These are phyloP conservation scores for Dendrobium nobile DNA, from an alignment of 106 monocot species.

Conservation along the genomic window DNA sequence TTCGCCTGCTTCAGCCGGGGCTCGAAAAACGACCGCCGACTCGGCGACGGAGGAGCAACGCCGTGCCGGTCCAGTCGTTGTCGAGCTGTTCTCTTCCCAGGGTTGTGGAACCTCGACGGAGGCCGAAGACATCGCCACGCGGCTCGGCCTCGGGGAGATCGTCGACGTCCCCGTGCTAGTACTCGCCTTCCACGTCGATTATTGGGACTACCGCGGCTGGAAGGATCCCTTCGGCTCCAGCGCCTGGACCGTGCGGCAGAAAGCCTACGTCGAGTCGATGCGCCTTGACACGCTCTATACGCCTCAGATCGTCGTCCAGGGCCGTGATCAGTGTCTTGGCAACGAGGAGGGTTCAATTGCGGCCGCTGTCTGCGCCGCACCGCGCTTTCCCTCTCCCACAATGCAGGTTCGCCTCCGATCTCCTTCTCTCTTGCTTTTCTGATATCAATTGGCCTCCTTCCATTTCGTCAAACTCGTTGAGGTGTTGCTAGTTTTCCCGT, in stretches of 20 bases:
- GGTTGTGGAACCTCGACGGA: slow-evolving; percentile 83
- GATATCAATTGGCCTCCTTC: background rate
- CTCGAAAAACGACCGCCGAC: slow-evolving; percentile 27
- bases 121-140: slow-evolving; percentile 56
- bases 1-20: slow-evolving; percentile 48
- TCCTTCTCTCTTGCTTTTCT: background rate
- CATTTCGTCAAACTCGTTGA: background rate
- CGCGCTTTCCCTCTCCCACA: slow-evolving; percentile 51
- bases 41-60: slow-evolving; percentile 36
- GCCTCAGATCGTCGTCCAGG: slow-evolving; percentile 74
- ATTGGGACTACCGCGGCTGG: slow-evolving; percentile 94
- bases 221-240: slow-evolving; percentile 84
- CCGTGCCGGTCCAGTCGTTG: slow-evolving; percentile 42
- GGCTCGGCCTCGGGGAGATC: slow-evolving; percentile 33
- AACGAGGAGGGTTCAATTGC: slow-evolving; percentile 52
- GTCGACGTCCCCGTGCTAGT: slow-evolving; percentile 38
- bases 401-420: slow-evolving; percentile 48
- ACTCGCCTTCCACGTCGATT: slow-evolving; percentile 82
- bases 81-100: slow-evolving; percentile 95
- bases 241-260: slow-evolving; percentile 86
- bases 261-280: slow-evolving; percentile 73
- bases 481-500: background rate
- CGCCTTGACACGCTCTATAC: slow-evolving; percentile 81
- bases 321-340: slow-evolving; percentile 58
- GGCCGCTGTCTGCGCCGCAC: slow-evolving; percentile 38